Evolutionary conservation across 78 protist species (phyloP).

Genomic region (Corallochytrium limacisporum): DNA sequence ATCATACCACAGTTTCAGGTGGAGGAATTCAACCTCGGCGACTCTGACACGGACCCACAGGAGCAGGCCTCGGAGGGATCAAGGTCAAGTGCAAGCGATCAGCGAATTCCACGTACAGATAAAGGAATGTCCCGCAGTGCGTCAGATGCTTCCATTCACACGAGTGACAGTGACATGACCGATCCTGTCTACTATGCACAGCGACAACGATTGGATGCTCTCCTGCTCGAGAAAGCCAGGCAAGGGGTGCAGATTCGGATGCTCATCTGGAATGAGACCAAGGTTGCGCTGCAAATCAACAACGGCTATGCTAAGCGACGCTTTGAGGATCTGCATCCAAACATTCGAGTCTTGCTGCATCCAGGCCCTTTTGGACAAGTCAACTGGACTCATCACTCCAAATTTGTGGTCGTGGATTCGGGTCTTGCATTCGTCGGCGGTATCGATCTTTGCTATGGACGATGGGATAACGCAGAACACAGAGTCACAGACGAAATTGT

Average conservation of each 20-base stretch:
- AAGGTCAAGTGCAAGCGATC: no score
- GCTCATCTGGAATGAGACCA: conserved; percentile 24
- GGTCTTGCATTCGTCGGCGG: conserved; percentile 60
- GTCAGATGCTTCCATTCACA: no score
- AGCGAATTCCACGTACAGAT: no score
- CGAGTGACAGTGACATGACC: no score
- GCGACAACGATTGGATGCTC: no score
- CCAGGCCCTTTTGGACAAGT: neutral
- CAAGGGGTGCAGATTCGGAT: neutral
- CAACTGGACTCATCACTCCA: conserved; percentile 60
- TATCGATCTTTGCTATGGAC: conserved; percentile 52
- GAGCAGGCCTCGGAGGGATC: no score
- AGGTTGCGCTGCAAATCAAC: neutral
- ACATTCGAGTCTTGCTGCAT: conserved; percentile 7
- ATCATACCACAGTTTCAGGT: no score
- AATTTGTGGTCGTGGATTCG: conserved; percentile 48
- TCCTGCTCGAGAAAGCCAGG: no score
- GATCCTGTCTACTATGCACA: no score
- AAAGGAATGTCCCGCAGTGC: no score
- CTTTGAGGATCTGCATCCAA: conserved; percentile 5
- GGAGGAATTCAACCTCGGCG: no score
- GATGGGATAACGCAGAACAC: conserved; percentile 32
- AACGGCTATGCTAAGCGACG: neutral
- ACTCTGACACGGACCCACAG: no score
- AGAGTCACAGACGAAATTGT: neutral